Evolutionary conservation across 176 grass and related monocot species (phyloP).

Genomic region (Panicum miliaceum): DNA sequence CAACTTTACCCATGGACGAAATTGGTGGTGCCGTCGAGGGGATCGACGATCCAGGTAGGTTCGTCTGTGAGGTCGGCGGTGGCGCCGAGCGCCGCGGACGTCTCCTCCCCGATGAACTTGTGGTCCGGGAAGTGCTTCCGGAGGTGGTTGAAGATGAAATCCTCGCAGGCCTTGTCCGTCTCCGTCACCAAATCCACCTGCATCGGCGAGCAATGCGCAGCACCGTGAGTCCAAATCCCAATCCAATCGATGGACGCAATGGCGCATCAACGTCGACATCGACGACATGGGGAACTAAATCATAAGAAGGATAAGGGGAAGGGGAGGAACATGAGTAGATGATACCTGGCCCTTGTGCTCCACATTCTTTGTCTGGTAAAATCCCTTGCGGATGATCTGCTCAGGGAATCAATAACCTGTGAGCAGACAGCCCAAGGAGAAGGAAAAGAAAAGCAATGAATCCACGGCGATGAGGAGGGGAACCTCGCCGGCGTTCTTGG

Average conservation of each 20-base stretch:
- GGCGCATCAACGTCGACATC: not conserved
- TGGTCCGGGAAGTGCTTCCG: conserved; percentile 82
- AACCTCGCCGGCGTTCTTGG: conserved; percentile 86
- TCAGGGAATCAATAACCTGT: conserved; percentile 30
- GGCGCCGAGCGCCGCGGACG: conserved; percentile 71
- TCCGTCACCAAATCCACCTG: conserved; percentile 99
- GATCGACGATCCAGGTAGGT: conserved; percentile 96
- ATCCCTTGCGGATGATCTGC: conserved; percentile 85
- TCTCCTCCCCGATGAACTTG: conserved; percentile 98
- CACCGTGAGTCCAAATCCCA: conserved; percentile 23
- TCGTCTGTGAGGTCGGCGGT: conserved; percentile 81
- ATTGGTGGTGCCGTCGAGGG: conserved; percentile 96
- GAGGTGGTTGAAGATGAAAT: conserved; percentile 88
- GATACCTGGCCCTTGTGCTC: conserved; percentile 94
- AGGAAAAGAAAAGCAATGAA: not conserved
- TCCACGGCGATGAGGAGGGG: not conserved
- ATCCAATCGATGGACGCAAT: conserved; percentile 18
- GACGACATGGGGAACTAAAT: not conserved
- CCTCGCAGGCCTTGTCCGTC: conserved; percentile 97
- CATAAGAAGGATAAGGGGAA: not conserved
- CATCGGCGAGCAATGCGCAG: conserved; percentile 23
- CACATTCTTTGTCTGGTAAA: conserved; percentile 88
- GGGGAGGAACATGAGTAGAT: not conserved
- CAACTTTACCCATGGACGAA: conserved; percentile 90
- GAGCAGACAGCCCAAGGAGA: not conserved